Base-by-base conservation (phyloP, 2,329 filamentous ascomycete species). In the Sphaerostilbella broomeana region DNA sequence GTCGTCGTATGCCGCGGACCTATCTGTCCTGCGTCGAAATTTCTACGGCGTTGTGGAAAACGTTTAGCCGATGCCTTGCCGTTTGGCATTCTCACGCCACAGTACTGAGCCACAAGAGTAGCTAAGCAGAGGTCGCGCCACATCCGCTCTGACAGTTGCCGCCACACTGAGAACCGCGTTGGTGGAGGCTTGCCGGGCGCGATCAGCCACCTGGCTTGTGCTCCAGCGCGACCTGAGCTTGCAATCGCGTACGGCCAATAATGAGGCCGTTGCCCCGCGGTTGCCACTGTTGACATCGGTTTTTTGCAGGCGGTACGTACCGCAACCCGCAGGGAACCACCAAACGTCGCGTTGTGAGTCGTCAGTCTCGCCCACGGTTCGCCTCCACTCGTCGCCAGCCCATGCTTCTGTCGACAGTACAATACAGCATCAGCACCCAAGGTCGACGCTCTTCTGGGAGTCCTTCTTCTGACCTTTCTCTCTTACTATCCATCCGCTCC, bases 281-380 rank as follows among this genome's bases (percentile, higher is more conserved):
- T 77, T 75, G 70, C 65, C 55, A 59, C 48, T 75, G 69, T 75
- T 75, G 67, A 73, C 46, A 35, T 51, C 46, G 49, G 44, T 45
- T 42, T 34, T 43, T 46, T 43, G 34, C 28, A 33, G 43, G 37
- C 35, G 44, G 47, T 50, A 51, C 50, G 48, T 51, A 49, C 44
- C 45, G 33, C 20, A 34, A 24, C 26, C 40, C 46, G 44, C 42
- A 40, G 47, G 29, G 26, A 28, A 19, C 43, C 42, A 44, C 40
- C 41, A 47, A 38, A 46, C 42, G 46, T 38, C 48, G 48, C 48
- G 48, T 51, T 45, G 32, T 45, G 47, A 49, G 41, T 49, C 47
- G 48, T 40, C 36, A 38, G 31, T 26, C 27, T 29, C 15, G 33
- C 32, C 29, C 44, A 45, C 47, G 41, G 28, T 22, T 35, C 38